phyloP scores from a whole-genome alignment of 495 filamentous ascomycete genomes.

The Mytilinidion resinicola region DNA sequence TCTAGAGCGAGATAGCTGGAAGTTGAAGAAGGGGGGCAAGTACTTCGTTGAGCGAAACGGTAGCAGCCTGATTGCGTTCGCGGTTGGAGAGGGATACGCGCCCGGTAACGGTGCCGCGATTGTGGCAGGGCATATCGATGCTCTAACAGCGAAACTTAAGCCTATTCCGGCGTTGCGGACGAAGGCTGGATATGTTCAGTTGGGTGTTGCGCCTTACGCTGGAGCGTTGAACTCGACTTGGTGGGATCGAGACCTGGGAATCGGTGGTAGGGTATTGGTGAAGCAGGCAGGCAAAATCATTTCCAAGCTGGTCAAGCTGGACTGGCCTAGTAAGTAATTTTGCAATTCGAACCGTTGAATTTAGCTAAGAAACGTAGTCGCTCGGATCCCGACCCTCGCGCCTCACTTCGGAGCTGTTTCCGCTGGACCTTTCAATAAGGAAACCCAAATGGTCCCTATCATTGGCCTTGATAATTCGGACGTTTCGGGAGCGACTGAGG shows the following conservation, averaged over 20 bases:
- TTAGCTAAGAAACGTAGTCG: conserved; percentile 41
- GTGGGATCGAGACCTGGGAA: conserved; percentile 90
- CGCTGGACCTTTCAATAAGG: conserved; percentile 70
- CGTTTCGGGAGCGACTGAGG: conserved; percentile 27
- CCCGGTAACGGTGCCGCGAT: conserved; percentile 77
- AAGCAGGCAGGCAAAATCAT: conserved; percentile 75
- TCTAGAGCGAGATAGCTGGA: conserved; percentile 74
- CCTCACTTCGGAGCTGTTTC: conserved; percentile 86
- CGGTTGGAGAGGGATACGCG: conserved; percentile 72
- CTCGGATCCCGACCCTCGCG: conserved; percentile 84
- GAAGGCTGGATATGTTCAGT: conserved; percentile 78
- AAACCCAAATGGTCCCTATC: conserved; percentile 92
- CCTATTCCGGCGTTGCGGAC: conserved; percentile 74
- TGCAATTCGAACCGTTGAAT: conserved; percentile 1
- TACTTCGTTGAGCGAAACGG: conserved; percentile 86
- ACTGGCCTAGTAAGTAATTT: conserved; percentile 60
- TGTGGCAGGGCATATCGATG: conserved; percentile 88
- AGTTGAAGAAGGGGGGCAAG: conserved; percentile 72
- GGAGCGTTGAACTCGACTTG: conserved; percentile 78
- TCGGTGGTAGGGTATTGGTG: conserved; percentile 83
- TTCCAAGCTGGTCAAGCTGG: conserved; percentile 77
- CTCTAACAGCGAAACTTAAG: conserved; percentile 80
- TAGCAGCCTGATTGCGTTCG: conserved; percentile 80
- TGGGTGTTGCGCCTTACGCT: conserved; percentile 89
- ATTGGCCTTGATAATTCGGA: conserved; percentile 80